phyloP scores from a whole-genome alignment of 306 rosid species.

The Dryas alaskensis region DNA sequence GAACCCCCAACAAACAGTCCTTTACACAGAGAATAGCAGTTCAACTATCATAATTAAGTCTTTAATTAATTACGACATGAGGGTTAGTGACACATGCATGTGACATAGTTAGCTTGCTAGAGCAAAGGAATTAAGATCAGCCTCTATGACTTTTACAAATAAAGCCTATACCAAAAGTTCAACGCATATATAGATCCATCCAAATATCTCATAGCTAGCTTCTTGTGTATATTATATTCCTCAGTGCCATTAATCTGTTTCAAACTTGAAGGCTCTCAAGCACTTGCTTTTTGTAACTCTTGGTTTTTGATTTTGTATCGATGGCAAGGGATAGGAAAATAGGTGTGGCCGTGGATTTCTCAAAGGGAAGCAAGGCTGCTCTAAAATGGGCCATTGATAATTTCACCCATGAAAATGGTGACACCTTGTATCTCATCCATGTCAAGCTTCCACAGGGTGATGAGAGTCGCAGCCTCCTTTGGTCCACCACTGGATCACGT shows the following conservation, averaged over 20 bases:
- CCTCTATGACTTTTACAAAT: not conserved
- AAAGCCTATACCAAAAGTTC: not conserved
- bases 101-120: not conserved
- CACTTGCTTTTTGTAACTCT: not conserved
- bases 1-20: not conserved
- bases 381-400: slow-evolving; percentile 68
- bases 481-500: slow-evolving; percentile 66
- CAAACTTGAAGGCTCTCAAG: not conserved
- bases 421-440: slow-evolving; percentile 60
- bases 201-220: not conserved
- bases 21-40: not conserved
- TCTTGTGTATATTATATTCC: not conserved
- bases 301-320: not conserved
- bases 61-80: too few relatives aligned
- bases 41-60: too few relatives aligned
- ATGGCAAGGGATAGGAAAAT: slow-evolving; percentile 62
- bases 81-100: not conserved
- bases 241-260: not conserved
- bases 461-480: slow-evolving; percentile 39
- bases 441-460: slow-evolving; percentile 37
- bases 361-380: slow-evolving; percentile 67
- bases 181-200: not conserved
- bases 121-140: not conserved
- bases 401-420: slow-evolving; percentile 52
- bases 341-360: slow-evolving; percentile 75